These are phyloP conservation scores for Trichoderma pleuroti DNA, from an alignment of 2,329 filamentous ascomycete genomes.

Conservation along the genomic window DNA sequence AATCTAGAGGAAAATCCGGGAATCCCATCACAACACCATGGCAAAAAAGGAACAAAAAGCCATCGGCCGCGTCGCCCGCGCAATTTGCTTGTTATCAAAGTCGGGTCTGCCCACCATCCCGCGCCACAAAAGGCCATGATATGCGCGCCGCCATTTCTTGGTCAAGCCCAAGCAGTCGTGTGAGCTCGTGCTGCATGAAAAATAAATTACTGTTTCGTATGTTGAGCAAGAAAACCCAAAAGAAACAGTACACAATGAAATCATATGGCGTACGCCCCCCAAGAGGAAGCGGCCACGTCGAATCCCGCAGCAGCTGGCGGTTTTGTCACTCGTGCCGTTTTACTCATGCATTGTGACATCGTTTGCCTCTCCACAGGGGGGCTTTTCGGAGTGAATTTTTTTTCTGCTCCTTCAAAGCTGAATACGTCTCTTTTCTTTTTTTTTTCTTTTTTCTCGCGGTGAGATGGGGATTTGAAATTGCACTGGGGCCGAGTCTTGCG, in stretches of 20 bases:
- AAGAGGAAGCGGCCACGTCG: neutral
- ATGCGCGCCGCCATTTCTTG: neutral
- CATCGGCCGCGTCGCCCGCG: neutral
- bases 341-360: conserved; percentile 17
- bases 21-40: neutral
- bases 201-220: neutral
- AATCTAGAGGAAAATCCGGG: conserved; percentile 3
- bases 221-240: neutral
- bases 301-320: conserved; percentile 4
- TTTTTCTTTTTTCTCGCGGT: neutral
- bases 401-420: neutral
- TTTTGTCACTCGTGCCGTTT: neutral
- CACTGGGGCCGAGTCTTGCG: neutral
- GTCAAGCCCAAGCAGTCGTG: neutral
- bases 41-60: neutral
- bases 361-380: conserved; percentile 6
- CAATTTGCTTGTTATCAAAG: conserved; percentile 6
- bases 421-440: neutral
- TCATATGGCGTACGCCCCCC: neutral
- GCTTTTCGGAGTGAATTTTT: neutral
- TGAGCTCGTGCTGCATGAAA: neutral
- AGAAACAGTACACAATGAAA: neutral
- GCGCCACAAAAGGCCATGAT: conserved; percentile 2
- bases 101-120: conserved; percentile 13
- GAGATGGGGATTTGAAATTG: neutral